Conservation (phyloP, 2,329 filamentous ascomycete species). For the Celoporthe dispersa region DNA sequence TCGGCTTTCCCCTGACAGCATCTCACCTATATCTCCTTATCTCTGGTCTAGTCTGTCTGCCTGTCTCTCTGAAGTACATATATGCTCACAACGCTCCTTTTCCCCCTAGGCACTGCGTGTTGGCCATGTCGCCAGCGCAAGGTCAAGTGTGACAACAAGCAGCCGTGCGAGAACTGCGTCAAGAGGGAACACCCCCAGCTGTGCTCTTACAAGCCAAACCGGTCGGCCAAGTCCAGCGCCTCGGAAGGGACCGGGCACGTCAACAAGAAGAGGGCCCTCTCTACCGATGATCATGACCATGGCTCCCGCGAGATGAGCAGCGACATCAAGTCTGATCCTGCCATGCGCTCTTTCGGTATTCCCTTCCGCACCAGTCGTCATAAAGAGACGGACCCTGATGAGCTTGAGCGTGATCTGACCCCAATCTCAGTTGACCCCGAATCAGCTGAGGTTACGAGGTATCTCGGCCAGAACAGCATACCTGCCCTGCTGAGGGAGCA, state of each 20-base stretch:
- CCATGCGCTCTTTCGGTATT: slow-evolving; percentile 40
- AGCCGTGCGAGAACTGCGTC: slow-evolving; percentile 70
- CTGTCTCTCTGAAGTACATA: neutral
- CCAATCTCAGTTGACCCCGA: slow-evolving; percentile 55
- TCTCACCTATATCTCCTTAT: neutral
- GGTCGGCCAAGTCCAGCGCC: slow-evolving; percentile 40
- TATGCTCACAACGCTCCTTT: neutral
- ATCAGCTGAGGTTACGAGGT: slow-evolving; percentile 58
- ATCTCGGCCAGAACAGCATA: slow-evolving; percentile 70
- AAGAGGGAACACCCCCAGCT: slow-evolving; percentile 68
- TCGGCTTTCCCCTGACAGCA: neutral
- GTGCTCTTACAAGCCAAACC: slow-evolving; percentile 70
- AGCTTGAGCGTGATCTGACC: slow-evolving; percentile 27
- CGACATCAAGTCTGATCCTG: slow-evolving; percentile 44
- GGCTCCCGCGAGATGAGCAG: slow-evolving; percentile 43
- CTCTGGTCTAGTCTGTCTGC: neutral
- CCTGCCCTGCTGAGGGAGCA: slow-evolving; percentile 68
- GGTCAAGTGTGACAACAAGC: slow-evolving; percentile 72
- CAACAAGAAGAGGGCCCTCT: slow-evolving; percentile 30
- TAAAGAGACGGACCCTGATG: slow-evolving; percentile 10
- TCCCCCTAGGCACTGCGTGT: slow-evolving; percentile 59
- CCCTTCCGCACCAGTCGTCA: slow-evolving; percentile 24
- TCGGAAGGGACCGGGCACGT: slow-evolving; percentile 33
- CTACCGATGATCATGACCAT: slow-evolving; percentile 43
- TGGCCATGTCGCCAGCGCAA: slow-evolving; percentile 72